Conservation (phyloP, 208 protist genomes). For the Leishmania mexicana region DNA sequence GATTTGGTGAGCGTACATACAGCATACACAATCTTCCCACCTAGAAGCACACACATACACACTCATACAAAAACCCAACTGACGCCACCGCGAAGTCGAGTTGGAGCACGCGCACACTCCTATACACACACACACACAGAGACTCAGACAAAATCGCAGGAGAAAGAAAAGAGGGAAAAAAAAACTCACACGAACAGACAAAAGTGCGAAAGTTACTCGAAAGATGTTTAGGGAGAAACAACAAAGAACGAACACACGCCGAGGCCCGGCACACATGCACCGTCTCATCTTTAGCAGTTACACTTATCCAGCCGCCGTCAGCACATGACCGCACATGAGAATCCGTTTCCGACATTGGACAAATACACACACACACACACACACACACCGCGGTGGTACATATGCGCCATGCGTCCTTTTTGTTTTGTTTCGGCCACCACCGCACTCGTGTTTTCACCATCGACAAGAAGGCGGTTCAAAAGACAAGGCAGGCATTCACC, state of each 20-base stretch:
- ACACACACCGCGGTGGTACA: neutral
- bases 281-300: neutral
- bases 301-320: neutral
- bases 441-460: neutral
- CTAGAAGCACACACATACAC: neutral
- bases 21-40: neutral
- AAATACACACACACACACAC: neutral
- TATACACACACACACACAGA: neutral
- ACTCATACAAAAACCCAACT: neutral
- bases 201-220: conserved; percentile 8
- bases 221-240: neutral
- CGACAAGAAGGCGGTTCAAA: neutral
- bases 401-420: neutral
- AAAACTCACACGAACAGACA: neutral
- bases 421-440: neutral
- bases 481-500: neutral
- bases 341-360: neutral
- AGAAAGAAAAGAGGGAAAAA: neutral
- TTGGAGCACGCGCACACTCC: neutral
- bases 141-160: neutral
- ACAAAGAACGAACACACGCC: neutral
- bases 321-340: neutral
- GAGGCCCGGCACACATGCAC: neutral
- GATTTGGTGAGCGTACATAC: conserved; percentile 2
- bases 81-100: neutral